Conservation (phyloP, 202 grass and related monocot genomes). For the Elaeis oleifera region DNA sequence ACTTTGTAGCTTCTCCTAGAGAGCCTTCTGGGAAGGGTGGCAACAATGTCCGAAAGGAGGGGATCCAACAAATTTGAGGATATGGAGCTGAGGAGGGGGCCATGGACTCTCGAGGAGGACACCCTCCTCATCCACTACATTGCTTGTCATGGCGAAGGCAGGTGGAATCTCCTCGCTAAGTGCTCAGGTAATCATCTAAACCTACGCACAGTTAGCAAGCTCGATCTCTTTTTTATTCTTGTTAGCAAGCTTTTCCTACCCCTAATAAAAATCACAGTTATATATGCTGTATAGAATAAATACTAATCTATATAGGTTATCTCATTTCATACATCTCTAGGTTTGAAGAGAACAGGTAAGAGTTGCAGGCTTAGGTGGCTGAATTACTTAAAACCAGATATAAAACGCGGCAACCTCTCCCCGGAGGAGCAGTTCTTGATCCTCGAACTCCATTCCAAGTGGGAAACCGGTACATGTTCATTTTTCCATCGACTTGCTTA, state of each 20-base stretch:
- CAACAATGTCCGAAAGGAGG: slow-evolving; percentile 61
- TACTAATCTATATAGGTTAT: no score
- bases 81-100: slow-evolving; percentile 72
- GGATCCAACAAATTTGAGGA: slow-evolving; percentile 34
- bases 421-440: slow-evolving; percentile 92
- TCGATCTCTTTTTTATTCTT: neutral
- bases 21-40: no score
- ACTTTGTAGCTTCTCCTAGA: no score
- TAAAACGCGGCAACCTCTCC: slow-evolving; percentile 82
- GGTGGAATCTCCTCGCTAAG: slow-evolving; percentile 94
- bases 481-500: no score
- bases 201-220: neutral
- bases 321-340: slow-evolving; percentile 3
- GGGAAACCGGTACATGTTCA: slow-evolving; percentile 55
- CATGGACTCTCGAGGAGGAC: slow-evolving; percentile 94
- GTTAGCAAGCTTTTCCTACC: no score
- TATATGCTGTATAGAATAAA: no score
- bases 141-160: slow-evolving; percentile 83
- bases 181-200: slow-evolving; percentile 55
- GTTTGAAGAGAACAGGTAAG: slow-evolving; percentile 95
- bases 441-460: slow-evolving; percentile 95
- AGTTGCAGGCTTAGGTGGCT: slow-evolving; percentile 90
- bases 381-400: slow-evolving; percentile 97
- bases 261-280: no score
- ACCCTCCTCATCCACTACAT: slow-evolving; percentile 95